Evolutionary conservation across 208 protist species (phyloP).

Genomic region (Leishmania tropica): DNA sequence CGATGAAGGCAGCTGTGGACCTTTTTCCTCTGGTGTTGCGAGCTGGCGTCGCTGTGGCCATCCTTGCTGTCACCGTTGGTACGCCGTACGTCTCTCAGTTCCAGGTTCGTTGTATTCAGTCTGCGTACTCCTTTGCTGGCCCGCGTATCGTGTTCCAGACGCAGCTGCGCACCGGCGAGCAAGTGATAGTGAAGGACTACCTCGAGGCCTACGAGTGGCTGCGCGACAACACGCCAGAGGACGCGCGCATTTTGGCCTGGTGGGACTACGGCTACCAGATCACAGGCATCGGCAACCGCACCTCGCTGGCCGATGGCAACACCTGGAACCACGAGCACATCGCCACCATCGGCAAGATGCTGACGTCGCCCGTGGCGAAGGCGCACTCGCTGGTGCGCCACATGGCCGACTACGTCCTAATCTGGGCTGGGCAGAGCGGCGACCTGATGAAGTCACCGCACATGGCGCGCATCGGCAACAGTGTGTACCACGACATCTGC

Average conservation of each 20-base stretch:
- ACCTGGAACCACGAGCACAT: conserved; percentile 99
- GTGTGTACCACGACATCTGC: conserved; percentile 78
- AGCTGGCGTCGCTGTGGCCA: neutral
- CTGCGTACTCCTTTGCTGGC: neutral
- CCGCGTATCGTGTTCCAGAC: neutral
- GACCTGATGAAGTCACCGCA: conserved; percentile 68
- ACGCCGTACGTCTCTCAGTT: neutral
- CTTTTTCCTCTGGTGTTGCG: neutral
- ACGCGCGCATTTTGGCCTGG: conserved; percentile 97
- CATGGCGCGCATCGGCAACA: conserved; percentile 74
- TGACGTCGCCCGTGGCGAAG: conserved; percentile 84
- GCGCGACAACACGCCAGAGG: conserved; percentile 90
- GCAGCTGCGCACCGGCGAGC: neutral
- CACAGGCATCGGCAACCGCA: conserved; percentile 96
- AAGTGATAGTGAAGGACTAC: conserved; percentile 96
- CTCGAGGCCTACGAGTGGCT: no score
- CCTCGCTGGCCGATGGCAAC: conserved; percentile 98
- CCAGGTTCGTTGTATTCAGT: neutral
- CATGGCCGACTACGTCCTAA: conserved; percentile 97
- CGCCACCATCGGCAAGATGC: conserved; percentile 94
- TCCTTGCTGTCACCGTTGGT: neutral
- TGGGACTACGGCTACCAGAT: conserved; percentile 99
- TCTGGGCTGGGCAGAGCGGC: conserved; percentile 53
- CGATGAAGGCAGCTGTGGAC: neutral
- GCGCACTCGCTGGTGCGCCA: conserved; percentile 92